Conservation (phyloP, 345 rosid genomes). For the Orychophragmus violaceus region DNA sequence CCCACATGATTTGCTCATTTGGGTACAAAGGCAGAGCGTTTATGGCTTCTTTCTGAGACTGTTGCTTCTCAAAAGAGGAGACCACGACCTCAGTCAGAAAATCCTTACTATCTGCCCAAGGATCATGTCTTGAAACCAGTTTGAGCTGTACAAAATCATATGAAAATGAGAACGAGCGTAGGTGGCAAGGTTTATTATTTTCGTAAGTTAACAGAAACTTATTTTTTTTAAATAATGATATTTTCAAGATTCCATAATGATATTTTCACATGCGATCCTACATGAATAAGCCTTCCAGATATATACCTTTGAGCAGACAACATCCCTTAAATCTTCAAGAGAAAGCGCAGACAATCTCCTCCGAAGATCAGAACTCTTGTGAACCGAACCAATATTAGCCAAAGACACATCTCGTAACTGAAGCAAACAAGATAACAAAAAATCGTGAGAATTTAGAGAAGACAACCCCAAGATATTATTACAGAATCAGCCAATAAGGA, state of each 20-base stretch:
- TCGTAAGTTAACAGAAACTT: no score
- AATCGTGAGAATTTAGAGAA: neutral
- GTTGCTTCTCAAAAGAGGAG: conserved; percentile 87
- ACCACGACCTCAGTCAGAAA: conserved; percentile 92
- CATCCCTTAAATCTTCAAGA: conserved; percentile 72
- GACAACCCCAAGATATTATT: neutral
- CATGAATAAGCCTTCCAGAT: conserved; percentile 7
- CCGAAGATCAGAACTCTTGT: conserved; percentile 87
- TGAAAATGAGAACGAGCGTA: conserved; percentile 3
- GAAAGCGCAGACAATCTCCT: conserved; percentile 76
- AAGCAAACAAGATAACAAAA: conserved; percentile 23
- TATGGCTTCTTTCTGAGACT: conserved; percentile 95
- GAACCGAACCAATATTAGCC: conserved; percentile 75
- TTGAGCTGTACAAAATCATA: conserved; percentile 61
- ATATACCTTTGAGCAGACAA: conserved; percentile 90
- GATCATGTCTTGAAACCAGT: conserved; percentile 71
- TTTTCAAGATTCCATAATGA: neutral
- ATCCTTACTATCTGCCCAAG: conserved; percentile 81
- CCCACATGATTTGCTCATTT: conserved; percentile 99
- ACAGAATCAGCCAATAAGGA: conserved; percentile 15
- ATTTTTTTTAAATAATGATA: no score
- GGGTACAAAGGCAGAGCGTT: conserved; percentile 98
- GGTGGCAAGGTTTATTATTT: conserved; percentile 13
- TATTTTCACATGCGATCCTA: no score
- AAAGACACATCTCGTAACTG: conserved; percentile 85